These are phyloP conservation scores for Bolboschoenus planiculmis DNA, from an alignment of 176 grass and related monocot genomes.

Conservation along the genomic window DNA sequence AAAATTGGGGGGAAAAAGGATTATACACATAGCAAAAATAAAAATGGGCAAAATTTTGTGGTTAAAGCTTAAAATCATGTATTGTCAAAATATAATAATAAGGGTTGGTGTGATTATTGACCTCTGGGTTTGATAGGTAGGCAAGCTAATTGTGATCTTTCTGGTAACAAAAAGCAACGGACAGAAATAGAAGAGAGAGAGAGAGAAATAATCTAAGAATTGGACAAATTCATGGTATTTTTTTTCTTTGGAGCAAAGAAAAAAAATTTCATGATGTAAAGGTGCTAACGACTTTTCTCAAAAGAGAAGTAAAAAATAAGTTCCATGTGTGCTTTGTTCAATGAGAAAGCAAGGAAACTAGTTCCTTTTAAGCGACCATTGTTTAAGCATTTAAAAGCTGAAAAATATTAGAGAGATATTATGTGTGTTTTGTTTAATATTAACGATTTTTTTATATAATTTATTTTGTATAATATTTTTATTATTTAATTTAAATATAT, in stretches of 20 bases:
- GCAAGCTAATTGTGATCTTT: not conserved
- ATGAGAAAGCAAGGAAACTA: not conserved
- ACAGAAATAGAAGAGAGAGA: not conserved
- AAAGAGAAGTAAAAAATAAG: not conserved
- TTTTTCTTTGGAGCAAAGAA: not conserved
- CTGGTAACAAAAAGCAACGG: not conserved
- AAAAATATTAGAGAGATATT: too few species aligned
- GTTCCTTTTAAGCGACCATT: not conserved
- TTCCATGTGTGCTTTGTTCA: not conserved
- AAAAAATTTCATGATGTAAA: not conserved
- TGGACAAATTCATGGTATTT: not conserved
- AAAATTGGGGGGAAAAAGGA: not conserved
- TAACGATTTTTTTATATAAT: too few species aligned
- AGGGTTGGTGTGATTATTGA: not conserved
- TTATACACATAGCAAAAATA: not conserved
- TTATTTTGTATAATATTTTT: too few species aligned
- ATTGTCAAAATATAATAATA: too few species aligned
- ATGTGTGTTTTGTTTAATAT: too few species aligned
- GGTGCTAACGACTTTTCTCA: not conserved
- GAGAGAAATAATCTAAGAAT: not conserved
- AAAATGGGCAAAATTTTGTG: not conserved
- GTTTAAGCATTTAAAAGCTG: too few species aligned
- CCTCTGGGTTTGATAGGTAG: not conserved
- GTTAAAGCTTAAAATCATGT: too few species aligned
- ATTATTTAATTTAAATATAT: too few species aligned